Evolutionary conservation across 2,329 filamentous ascomycete species (phyloP).

Genomic region (Ascochyta fabae): DNA sequence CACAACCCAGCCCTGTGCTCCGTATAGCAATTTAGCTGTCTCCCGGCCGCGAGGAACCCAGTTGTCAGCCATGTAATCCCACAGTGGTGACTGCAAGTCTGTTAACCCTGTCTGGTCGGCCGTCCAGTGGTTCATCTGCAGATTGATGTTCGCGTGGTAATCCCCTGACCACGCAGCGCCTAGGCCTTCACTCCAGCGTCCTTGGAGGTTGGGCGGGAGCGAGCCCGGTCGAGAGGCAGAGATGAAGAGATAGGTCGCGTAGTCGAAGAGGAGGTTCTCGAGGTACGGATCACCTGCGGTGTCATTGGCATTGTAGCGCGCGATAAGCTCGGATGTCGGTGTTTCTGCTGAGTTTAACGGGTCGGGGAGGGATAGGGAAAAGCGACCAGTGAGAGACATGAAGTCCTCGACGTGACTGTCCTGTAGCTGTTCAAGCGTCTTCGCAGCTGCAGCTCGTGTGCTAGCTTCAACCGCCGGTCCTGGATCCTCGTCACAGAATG

Average conservation of each 20-base stretch:
- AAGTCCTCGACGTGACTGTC: constrained; percentile 53
- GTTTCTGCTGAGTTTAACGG: constrained; percentile 47
- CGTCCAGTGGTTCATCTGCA: constrained; percentile 68
- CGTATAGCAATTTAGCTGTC: constrained; percentile 62
- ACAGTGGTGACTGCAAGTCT: constrained; percentile 55
- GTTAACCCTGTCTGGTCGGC: constrained; percentile 61
- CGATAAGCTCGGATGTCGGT: constrained; percentile 48
- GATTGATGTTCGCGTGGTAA: constrained; percentile 66
- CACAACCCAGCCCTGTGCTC: constrained; percentile 61
- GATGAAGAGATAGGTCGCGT: constrained; percentile 62
- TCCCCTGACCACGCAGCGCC: constrained; percentile 60
- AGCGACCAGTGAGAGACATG: constrained; percentile 47
- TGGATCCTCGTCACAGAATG: constrained; percentile 59
- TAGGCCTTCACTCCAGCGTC: constrained; percentile 60
- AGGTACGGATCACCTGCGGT: constrained; percentile 58
- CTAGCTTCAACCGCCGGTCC: constrained; percentile 45
- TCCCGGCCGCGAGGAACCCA: constrained; percentile 62
- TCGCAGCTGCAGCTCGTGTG: constrained; percentile 43
- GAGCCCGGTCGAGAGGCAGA: constrained; percentile 58
- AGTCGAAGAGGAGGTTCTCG: constrained; percentile 61
- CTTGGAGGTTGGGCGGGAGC: constrained; percentile 64
- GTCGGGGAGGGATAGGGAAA: constrained; percentile 57
- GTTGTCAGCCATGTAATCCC: constrained; percentile 61
- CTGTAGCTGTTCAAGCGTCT: constrained; percentile 43
- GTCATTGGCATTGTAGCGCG: constrained; percentile 34